A percentile compares a stretch with the other conserved stretches of the same genome.
phyloP scores from a whole-genome alignment of 345 rosid species.

The Combretum micranthum region DNA sequence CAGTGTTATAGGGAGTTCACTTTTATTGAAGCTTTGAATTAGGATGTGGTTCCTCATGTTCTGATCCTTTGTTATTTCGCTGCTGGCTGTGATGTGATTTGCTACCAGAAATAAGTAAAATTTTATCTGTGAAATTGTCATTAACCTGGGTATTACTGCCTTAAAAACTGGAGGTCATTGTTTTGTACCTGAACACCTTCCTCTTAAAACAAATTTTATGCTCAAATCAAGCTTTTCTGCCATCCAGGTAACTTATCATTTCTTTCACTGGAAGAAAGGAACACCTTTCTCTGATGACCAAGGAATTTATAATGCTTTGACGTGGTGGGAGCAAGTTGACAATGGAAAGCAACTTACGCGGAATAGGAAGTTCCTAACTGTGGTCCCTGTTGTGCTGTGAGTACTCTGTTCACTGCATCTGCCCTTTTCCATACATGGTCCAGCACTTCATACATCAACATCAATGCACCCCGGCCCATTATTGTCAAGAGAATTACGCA shows the following conservation, averaged over 20 bases:
- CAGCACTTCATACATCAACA: neutral
- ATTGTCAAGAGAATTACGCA: neutral
- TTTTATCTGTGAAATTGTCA: too few relatives aligned
- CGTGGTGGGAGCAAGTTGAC: slow-evolving; percentile 99
- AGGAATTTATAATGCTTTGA: slow-evolving; percentile 87
- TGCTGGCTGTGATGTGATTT: too few relatives aligned
- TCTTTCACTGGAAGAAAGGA: slow-evolving; percentile 99
- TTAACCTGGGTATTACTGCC: too few relatives aligned
- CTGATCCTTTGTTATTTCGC: too few relatives aligned
- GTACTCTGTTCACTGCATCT: slow-evolving; percentile 14
- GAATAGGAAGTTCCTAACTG: slow-evolving; percentile 83
- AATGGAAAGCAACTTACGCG: slow-evolving; percentile 93
- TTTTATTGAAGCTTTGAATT: too few relatives aligned
- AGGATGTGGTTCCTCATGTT: too few relatives aligned
- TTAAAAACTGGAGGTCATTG: too few relatives aligned
- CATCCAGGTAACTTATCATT: slow-evolving; percentile 77
- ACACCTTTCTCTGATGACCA: slow-evolving; percentile 97
- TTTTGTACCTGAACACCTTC: too few relatives aligned
- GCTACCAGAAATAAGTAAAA: too few relatives aligned
- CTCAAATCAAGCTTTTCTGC: too few relatives aligned
- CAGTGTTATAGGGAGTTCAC: too few relatives aligned
- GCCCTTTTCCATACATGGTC: neutral
- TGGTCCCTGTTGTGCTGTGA: slow-evolving; percentile 93
- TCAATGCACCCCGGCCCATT: neutral
- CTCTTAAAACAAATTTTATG: too few relatives aligned